These are phyloP conservation scores for Kurtzmaniella quercitrusa DNA, from an alignment of 1,139 yeast genomes.

Conservation along the genomic window DNA sequence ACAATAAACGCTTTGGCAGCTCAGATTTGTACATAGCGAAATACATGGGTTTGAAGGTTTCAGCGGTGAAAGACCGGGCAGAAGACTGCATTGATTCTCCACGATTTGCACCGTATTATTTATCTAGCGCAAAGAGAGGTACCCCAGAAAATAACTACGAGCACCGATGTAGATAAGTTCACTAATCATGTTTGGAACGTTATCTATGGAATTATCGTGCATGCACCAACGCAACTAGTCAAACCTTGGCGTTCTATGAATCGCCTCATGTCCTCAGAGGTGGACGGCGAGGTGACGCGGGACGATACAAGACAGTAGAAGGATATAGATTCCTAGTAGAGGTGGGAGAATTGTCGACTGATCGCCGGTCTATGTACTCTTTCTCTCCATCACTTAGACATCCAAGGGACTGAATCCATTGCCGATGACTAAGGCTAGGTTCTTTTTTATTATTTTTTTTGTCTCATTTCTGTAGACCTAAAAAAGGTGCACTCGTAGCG, in stretches of 20 bases:
- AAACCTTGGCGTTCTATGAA: neutral
- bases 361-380: too few relatives aligned
- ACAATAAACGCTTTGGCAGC: neutral
- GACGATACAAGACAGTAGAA: too few relatives aligned
- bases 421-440: too few relatives aligned
- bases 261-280: slow-evolving; percentile 1
- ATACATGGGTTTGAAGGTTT: neutral
- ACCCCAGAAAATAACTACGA: neutral
- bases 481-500: neutral
- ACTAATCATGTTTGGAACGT: neutral
- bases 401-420: too few relatives aligned
- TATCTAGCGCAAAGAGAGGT: neutral
- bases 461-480: neutral
- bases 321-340: too few relatives aligned
- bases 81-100: neutral
- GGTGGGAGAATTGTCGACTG: too few relatives aligned
- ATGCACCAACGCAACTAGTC: neutral
- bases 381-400: too few relatives aligned
- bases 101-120: neutral
- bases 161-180: neutral
- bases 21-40: neutral
- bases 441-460: neutral
- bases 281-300: too few relatives aligned
- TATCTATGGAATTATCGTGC: slow-evolving; percentile 1
- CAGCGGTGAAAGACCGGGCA: neutral